Conservation (phyloP, 192 early-diverging fungal species). For the Geosiphon pyriformis region DNA sequence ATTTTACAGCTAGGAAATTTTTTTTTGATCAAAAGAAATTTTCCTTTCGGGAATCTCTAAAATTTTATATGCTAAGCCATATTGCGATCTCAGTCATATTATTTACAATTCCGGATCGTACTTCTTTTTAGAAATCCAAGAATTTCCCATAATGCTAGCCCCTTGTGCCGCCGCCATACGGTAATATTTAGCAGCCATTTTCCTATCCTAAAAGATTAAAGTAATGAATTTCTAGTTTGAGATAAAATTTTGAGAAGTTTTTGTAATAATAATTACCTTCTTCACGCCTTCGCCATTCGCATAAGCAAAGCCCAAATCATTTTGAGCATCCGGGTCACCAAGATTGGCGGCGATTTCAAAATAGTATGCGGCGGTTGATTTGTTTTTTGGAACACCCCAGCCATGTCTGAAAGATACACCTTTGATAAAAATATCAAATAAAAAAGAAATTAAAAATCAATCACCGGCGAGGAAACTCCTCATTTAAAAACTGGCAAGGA, state of each 20-base stretch:
- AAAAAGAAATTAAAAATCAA: too few species aligned
- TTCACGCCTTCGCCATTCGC: conserved; percentile 58
- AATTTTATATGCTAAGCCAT: too few species aligned
- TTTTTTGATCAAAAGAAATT: too few species aligned
- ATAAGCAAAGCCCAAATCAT: conserved; percentile 55
- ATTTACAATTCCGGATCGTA: too few species aligned
- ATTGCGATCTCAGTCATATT: too few species aligned
- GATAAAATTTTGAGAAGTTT: too few species aligned
- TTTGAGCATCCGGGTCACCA: conserved; percentile 66
- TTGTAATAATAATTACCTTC: conserved; percentile 35
- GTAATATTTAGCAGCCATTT: conserved; percentile 70
- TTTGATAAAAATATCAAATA: too few species aligned
- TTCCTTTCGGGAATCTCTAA: too few species aligned
- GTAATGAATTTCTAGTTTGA: too few species aligned
- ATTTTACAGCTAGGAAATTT: too few species aligned
- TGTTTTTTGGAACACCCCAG: conserved; percentile 74
- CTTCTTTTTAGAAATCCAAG: conserved; percentile 80
- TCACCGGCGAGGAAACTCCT: too few species aligned
- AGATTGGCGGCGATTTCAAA: conserved; percentile 78
- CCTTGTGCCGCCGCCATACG: conserved; percentile 71
- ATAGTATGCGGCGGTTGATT: conserved; percentile 67
- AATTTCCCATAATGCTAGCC: conserved; percentile 67
- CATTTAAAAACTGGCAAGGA: too few species aligned
- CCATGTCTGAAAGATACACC: conserved; percentile 68
- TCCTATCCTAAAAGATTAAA: conserved; percentile 16